phyloP scores from a whole-genome alignment of 108 stramenopile species.

The Stephanodiscus minutulus region DNA sequence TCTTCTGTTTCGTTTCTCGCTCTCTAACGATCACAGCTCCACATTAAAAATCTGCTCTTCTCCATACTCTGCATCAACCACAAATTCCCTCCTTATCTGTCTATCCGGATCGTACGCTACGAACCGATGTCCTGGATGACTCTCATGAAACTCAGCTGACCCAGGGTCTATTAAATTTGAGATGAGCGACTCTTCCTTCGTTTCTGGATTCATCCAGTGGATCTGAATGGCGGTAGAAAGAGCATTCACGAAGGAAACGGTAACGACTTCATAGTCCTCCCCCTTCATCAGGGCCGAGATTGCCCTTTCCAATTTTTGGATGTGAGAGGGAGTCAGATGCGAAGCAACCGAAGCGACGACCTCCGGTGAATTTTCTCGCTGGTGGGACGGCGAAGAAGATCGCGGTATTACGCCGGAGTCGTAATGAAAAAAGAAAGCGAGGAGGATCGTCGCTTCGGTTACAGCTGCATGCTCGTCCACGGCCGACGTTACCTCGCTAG shows the following conservation, averaged over 20 bases:
- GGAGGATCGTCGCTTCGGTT: constrained; percentile 41
- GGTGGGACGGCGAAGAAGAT: constrained; percentile 29
- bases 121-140: constrained; percentile 59
- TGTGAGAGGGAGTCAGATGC: constrained; percentile 35
- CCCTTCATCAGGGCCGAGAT: constrained; percentile 55
- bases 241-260: constrained; percentile 54
- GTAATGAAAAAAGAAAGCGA: constrained; percentile 29
- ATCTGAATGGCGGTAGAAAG: constrained; percentile 52
- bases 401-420: constrained; percentile 39
- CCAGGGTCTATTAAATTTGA: constrained; percentile 42
- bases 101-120: constrained; percentile 52
- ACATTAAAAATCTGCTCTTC: too few relatives aligned
- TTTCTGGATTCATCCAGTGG: constrained; percentile 52
- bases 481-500: constrained; percentile 13
- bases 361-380: constrained; percentile 44
- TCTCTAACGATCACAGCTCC: too few relatives aligned
- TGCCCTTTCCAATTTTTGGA: constrained; percentile 34
- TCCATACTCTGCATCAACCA: too few relatives aligned
- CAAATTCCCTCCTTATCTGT: too few relatives aligned
- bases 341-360: constrained; percentile 48
- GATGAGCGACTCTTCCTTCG: constrained; percentile 45
- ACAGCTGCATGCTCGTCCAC: not conserved
- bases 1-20: too few relatives aligned
- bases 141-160: constrained; percentile 25
- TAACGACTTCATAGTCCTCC: constrained; percentile 45